A percentile compares a stretch with the other conserved stretches of the same genome.
These are phyloP conservation scores for Magnaporthiopsis incrustans DNA, from an alignment of 2,329 filamentous ascomycete genomes.

Conservation along the genomic window DNA sequence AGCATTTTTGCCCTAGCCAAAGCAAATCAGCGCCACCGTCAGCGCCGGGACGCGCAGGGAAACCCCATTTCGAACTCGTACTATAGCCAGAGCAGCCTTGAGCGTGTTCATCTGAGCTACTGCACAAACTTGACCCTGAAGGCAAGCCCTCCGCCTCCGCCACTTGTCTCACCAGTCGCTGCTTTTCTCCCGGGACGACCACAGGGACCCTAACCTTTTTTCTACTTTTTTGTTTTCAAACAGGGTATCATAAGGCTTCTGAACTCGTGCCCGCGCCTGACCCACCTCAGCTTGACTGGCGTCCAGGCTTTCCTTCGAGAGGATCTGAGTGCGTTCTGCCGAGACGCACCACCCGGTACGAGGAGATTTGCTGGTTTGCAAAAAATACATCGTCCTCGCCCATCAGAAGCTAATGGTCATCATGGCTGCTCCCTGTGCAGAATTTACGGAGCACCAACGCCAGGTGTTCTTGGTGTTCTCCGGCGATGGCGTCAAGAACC, in stretches of 20 bases:
- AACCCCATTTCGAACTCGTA: constrained; percentile 42
- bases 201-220: background rate
- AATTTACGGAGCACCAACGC: constrained; percentile 92
- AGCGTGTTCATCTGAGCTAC: constrained; percentile 94
- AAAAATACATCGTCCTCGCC: background rate
- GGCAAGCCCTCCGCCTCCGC: constrained; percentile 41
- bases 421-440: constrained; percentile 29
- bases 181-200: background rate
- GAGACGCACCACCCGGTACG: constrained; percentile 69
- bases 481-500: constrained; percentile 67
- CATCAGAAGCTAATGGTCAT: background rate
- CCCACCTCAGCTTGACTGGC: constrained; percentile 88
- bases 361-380: background rate
- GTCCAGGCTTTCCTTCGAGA: constrained; percentile 83
- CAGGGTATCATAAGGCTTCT: constrained; percentile 86
- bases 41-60: constrained; percentile 39
- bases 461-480: constrained; percentile 98
- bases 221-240: background rate
- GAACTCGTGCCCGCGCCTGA: constrained; percentile 85
- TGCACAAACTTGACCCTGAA: constrained; percentile 76
- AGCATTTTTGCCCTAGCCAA: constrained; percentile 81
- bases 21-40: constrained; percentile 48
- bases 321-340: constrained; percentile 78
- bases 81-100: constrained; percentile 59
- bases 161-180: too few relatives aligned